These are phyloP conservation scores for Wickerhamiella siamensis DNA, from an alignment of 805 yeast genomes.

Conservation along the genomic window DNA sequence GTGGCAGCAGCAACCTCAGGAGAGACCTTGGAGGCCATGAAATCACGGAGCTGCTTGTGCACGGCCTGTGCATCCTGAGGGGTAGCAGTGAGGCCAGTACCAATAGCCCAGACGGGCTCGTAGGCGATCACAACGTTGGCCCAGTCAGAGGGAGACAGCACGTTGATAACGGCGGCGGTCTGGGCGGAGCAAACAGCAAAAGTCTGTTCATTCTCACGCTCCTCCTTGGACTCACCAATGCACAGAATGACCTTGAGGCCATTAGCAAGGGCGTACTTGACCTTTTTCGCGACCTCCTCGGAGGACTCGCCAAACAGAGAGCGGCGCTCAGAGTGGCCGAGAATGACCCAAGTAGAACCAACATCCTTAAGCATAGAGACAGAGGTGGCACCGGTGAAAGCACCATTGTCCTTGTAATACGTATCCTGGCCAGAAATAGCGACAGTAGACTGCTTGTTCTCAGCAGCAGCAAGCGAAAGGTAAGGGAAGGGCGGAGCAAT, in stretches of 20 bases:
- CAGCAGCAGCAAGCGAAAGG: constrained; percentile 59
- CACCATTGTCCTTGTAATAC: constrained; percentile 80
- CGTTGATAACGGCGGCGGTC: constrained; percentile 71
- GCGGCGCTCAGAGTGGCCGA: constrained; percentile 99
- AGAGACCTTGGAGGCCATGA: constrained; percentile 65
- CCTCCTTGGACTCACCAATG: constrained; percentile 94
- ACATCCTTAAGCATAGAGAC: constrained; percentile 79
- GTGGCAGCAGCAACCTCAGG: constrained; percentile 56
- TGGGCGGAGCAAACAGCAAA: constrained; percentile 79
- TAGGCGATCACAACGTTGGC: constrained; percentile 84
- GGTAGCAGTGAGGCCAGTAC: constrained; percentile 98
- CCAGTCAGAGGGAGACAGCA: constrained; percentile 65
- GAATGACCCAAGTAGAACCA: constrained; percentile 86
- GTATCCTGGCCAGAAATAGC: constrained; percentile 85
- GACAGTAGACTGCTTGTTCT: constrained; percentile 54
- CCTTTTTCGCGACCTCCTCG: constrained; percentile 84
- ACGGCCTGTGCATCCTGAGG: constrained; percentile 96
- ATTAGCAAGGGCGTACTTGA: constrained; percentile 79
- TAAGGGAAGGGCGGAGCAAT: constrained; percentile 94
- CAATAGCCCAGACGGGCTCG: constrained; percentile 99
- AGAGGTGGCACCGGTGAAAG: constrained; percentile 94
- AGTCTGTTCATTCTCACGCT: constrained; percentile 80
- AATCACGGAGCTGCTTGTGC: constrained; percentile 77
- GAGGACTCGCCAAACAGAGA: constrained; percentile 80
- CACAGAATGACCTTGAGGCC: constrained; percentile 89